These are phyloP conservation scores for Xylaria venustula DNA, from an alignment of 495 filamentous ascomycete species.

Conservation along the genomic window DNA sequence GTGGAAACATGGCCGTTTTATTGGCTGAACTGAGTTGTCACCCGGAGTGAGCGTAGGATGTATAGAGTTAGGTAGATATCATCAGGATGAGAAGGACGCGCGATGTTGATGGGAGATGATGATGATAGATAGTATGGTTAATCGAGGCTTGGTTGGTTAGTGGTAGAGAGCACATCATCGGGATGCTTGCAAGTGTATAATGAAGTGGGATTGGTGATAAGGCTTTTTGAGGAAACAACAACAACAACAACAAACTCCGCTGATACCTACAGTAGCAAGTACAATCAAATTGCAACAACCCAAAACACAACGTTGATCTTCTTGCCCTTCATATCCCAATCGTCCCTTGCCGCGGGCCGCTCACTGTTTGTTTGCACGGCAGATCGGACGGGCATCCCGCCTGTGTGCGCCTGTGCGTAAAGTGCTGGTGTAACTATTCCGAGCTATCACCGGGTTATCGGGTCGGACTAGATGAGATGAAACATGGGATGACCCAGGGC, in stretches of 20 bases:
- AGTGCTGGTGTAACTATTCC: background rate
- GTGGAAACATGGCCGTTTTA: no score
- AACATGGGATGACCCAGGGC: background rate
- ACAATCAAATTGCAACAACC: no score
- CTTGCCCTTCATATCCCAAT: no score
- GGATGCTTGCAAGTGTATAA: background rate
- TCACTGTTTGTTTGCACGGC: background rate
- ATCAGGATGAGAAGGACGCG: no score
- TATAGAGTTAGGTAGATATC: background rate
- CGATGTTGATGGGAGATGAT: constrained; percentile 3
- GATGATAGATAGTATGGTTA: no score
- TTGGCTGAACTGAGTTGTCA: no score
- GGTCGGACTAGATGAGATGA: background rate
- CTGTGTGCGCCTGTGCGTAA: background rate
- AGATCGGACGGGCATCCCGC: background rate
- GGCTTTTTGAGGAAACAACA: background rate
- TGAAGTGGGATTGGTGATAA: background rate
- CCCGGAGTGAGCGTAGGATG: background rate
- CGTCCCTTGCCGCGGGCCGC: background rate
- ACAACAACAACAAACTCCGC: no score
- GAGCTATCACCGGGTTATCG: background rate
- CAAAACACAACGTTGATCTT: no score
- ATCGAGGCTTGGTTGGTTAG: background rate
- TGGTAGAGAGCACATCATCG: background rate
- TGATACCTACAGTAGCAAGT: no score